Conservation (phyloP, 2,329 filamentous ascomycete species). For the Ophiostoma perfectum region DNA sequence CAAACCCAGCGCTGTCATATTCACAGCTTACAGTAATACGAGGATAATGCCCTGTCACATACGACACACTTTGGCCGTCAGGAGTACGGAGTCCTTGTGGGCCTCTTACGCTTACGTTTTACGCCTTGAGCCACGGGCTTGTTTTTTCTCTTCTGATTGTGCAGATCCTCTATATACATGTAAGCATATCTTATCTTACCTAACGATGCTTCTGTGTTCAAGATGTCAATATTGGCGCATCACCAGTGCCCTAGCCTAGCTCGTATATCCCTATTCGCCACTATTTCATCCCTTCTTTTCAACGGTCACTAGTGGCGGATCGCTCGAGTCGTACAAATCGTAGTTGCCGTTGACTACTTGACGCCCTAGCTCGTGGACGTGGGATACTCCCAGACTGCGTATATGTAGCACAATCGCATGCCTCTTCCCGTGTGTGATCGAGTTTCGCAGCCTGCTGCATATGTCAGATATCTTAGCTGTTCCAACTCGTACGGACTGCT, state of each 20-base stretch:
- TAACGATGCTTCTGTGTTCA: too few relatives aligned
- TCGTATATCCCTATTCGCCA: background rate
- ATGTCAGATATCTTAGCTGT: too few relatives aligned
- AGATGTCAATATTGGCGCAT: too few relatives aligned
- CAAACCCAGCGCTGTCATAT: background rate
- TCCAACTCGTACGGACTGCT: too few relatives aligned
- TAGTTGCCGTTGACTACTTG: background rate
- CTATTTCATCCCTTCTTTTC: conserved; percentile 11
- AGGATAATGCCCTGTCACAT: background rate
- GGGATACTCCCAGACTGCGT: too few relatives aligned
- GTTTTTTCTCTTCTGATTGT: background rate
- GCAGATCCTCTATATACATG: background rate
- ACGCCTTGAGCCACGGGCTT: background rate
- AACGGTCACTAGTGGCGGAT: conserved; percentile 11
- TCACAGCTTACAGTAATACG: background rate
- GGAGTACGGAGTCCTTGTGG: background rate
- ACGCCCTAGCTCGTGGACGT: conserved; percentile 5
- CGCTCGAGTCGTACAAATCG: conserved; percentile 10
- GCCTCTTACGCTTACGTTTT: background rate
- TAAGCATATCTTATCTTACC: too few relatives aligned
- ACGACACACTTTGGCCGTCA: background rate
- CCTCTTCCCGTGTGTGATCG: too few relatives aligned
- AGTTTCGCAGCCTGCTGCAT: too few relatives aligned
- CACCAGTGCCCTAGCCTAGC: too few relatives aligned
- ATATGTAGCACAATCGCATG: too few relatives aligned